A percentile compares a stretch with the other conserved stretches of the same genome.
These are phyloP conservation scores for Saturnispora halmiae DNA, from an alignment of 805 yeast species.

Conservation along the genomic window DNA sequence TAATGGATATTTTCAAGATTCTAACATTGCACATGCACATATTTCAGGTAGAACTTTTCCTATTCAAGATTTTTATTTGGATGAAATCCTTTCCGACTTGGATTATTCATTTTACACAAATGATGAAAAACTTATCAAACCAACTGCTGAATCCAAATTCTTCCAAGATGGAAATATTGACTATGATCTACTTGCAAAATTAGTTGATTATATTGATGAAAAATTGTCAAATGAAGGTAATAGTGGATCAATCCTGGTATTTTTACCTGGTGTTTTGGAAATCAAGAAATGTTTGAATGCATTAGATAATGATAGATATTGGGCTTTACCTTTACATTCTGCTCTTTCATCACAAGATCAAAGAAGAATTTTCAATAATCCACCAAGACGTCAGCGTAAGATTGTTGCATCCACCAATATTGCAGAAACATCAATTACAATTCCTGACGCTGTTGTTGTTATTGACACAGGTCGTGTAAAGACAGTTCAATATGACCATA, in stretches of 20 bases:
- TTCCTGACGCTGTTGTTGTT: conserved; percentile 89
- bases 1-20: conserved; percentile 47
- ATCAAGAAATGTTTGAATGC: conserved; percentile 56
- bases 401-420: conserved; percentile 86
- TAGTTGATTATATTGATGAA: conserved; percentile 46
- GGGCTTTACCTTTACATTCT: conserved; percentile 75
- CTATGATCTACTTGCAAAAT: conserved; percentile 55
- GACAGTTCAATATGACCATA: conserved; percentile 60
- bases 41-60: conserved; percentile 94
- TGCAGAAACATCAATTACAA: conserved; percentile 96
- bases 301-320: conserved; percentile 24
- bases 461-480: conserved; percentile 84
- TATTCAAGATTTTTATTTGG: conserved; percentile 66
- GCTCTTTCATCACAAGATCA: conserved; percentile 80
- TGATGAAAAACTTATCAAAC: conserved; percentile 31
- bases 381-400: conserved; percentile 53
- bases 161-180: conserved; percentile 63
- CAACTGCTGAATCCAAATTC: conserved; percentile 56
- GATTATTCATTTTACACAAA: conserved; percentile 42
- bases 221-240: conserved; percentile 34
- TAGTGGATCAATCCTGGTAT: conserved; percentile 71
- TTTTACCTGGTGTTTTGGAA: conserved; percentile 87
- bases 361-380: conserved; percentile 54
- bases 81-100: conserved; percentile 47
- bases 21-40: conserved; percentile 50